These are phyloP conservation scores for Aureobasidium subglaciale DNA, from an alignment of 2,329 filamentous ascomycete species.

Conservation along the genomic window DNA sequence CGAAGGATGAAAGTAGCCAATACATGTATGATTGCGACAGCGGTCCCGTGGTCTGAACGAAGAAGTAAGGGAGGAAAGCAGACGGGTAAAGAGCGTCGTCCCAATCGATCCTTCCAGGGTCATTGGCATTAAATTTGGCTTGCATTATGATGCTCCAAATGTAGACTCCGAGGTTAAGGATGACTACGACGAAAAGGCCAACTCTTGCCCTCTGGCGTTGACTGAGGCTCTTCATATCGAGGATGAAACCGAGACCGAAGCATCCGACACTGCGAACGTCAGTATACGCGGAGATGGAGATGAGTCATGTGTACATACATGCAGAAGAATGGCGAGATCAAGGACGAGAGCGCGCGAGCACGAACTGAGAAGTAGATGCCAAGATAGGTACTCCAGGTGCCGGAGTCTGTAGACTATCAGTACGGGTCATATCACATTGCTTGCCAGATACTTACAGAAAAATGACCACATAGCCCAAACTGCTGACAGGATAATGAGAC, in stretches of 20 bases:
- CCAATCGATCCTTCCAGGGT: conserved; percentile 12
- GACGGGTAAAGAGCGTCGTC: conserved; percentile 3
- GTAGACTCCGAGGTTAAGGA: conserved; percentile 36
- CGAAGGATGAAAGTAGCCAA: conserved; percentile 13
- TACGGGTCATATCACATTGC: no score
- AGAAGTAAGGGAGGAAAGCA: conserved; percentile 10
- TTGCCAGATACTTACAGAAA: no score
- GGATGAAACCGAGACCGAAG: conserved; percentile 49
- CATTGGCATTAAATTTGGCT: conserved; percentile 7
- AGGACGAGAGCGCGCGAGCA: conserved; percentile 4
- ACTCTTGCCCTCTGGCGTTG: conserved; percentile 41
- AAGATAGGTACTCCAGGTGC: conserved; percentile 12
- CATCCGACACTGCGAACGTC: conserved; percentile 36
- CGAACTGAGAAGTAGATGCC: conserved; percentile 13
- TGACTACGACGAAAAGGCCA: conserved; percentile 39
- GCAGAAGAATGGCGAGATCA: conserved; percentile 14
- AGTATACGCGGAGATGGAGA: conserved; percentile 25
- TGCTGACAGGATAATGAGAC: not conserved
- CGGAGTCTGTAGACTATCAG: not conserved
- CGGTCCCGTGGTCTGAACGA: conserved; percentile 10
- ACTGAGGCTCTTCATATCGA: conserved; percentile 59
- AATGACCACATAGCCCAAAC: conserved; percentile 11
- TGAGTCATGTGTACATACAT: not conserved
- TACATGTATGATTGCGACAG: conserved; percentile 15
- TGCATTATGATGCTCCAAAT: conserved; percentile 14